phyloP scores from a whole-genome alignment of 352 stramenopile species.

The Pythium dissotocum region DNA sequence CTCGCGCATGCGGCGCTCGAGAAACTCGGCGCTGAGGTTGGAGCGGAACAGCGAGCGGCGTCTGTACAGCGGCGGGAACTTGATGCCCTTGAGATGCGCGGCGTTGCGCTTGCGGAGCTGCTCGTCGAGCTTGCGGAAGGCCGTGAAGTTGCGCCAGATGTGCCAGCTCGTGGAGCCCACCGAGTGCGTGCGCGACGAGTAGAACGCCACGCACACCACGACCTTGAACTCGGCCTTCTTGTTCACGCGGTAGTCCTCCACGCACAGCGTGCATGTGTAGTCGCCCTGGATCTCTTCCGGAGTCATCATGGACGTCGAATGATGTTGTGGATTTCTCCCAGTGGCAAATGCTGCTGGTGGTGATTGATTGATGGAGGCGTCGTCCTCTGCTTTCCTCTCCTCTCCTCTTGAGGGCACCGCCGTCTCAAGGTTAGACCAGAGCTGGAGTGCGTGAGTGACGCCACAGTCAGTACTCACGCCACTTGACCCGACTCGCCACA shows the following conservation, averaged over 20 bases:
- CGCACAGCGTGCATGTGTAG: slow-evolving; percentile 56
- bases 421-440: slow-evolving; percentile 1
- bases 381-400: slow-evolving; percentile 8
- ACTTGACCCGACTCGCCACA: background rate
- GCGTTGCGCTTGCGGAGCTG: slow-evolving; percentile 74
- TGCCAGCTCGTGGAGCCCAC: slow-evolving; percentile 71
- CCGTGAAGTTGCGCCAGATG: slow-evolving; percentile 81
- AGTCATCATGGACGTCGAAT: slow-evolving; percentile 46
- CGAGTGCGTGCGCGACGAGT: slow-evolving; percentile 69
- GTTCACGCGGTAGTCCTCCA: slow-evolving; percentile 73
- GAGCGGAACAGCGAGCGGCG: slow-evolving; percentile 65
- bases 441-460: slow-evolving; percentile 1
- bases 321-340: background rate
- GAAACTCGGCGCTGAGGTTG: slow-evolving; percentile 65
- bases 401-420: slow-evolving; percentile 10
- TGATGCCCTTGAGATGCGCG: slow-evolving; percentile 79
- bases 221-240: slow-evolving; percentile 88
- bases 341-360: background rate
- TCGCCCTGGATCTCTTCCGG: slow-evolving; percentile 83
- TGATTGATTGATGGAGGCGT: background rate
- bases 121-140: slow-evolving; percentile 82
- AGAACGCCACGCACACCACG: slow-evolving; percentile 68
- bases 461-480: background rate
- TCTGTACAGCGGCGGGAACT: slow-evolving; percentile 79
- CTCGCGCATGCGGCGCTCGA: slow-evolving; percentile 59